These are phyloP conservation scores for Rosa hybrid DNA, from an alignment of 331 rosid genomes.

Conservation along the genomic window DNA sequence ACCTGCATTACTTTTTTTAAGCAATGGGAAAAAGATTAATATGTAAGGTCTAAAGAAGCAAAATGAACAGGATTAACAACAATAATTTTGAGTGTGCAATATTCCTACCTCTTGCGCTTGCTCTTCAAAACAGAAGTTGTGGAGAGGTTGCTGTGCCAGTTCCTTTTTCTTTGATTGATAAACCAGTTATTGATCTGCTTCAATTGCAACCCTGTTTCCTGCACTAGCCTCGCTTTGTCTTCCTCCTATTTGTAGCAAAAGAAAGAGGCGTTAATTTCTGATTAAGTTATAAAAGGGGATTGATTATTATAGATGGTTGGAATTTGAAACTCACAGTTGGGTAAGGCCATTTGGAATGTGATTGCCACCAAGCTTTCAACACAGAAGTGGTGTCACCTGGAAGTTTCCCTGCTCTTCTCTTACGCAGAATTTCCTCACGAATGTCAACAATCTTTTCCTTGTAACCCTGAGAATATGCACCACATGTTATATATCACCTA, in stretches of 20 bases:
- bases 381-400: conserved; percentile 95
- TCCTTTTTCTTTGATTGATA: conserved; percentile 94
- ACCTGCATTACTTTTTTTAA: conserved; percentile 53
- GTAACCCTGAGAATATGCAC: conserved; percentile 62
- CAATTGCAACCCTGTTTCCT: conserved; percentile 91
- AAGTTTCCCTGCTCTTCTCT: conserved; percentile 94
- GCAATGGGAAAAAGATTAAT: conserved; percentile 11
- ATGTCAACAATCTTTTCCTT: conserved; percentile 96
- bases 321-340: conserved; percentile 66
- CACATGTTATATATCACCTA: background rate
- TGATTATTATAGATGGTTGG: background rate
- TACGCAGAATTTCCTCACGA: conserved; percentile 88
- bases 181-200: conserved; percentile 99
- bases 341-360: conserved; percentile 98
- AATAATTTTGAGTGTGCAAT: background rate
- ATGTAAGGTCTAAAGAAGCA: background rate
- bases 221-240: conserved; percentile 91
- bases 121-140: conserved; percentile 62
- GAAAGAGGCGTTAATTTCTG: background rate
- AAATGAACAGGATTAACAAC: background rate
- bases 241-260: conserved; percentile 59
- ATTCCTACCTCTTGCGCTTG: conserved; percentile 83
- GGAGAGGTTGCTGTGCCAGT: conserved; percentile 88
- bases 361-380: conserved; percentile 95
- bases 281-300: background rate